Conservation (phyloP, 2,329 filamentous ascomycete genomes). For the Cladophialophora yegresii region DNA sequence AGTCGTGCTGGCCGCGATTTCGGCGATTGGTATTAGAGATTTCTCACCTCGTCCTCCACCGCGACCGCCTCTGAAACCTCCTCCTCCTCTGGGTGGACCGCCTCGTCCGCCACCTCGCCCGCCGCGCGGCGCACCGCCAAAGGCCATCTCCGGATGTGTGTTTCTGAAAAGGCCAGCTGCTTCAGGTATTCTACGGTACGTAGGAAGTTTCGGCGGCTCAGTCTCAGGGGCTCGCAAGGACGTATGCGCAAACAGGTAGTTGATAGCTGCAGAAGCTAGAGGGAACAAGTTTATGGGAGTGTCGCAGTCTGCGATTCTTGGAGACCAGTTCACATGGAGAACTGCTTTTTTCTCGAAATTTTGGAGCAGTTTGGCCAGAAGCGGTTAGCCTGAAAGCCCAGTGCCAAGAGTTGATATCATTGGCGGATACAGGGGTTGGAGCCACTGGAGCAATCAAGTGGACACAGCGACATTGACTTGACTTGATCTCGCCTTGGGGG, state of each 20-base stretch:
- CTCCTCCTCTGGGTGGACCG: conserved; percentile 26
- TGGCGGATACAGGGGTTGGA: background rate
- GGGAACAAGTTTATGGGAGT: background rate
- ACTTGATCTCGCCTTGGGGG: no score
- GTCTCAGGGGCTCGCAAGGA: background rate
- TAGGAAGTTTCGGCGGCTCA: background rate
- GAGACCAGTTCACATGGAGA: conserved; percentile 1
- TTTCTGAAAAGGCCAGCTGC: background rate
- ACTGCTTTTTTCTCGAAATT: conserved; percentile 31
- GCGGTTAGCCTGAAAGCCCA: conserved; percentile 7
- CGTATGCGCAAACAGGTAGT: background rate
- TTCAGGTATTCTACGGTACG: background rate
- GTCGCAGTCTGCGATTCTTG: conserved; percentile 20
- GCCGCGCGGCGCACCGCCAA: conserved; percentile 31
- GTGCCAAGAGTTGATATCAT: conserved; percentile 22
- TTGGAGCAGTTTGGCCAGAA: conserved; percentile 32
- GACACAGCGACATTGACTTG: no score
- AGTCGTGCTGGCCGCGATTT: background rate
- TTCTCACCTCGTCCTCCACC: conserved; percentile 20
- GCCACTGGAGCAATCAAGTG: no score
- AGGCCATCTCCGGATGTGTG: conserved; percentile 25
- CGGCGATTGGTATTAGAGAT: background rate
- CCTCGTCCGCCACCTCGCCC: conserved; percentile 31
- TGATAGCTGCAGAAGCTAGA: background rate
- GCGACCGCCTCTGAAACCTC: conserved; percentile 23